phyloP scores from a whole-genome alignment of 2,329 filamentous ascomycete genomes.

The Alternaria ventricosa region DNA sequence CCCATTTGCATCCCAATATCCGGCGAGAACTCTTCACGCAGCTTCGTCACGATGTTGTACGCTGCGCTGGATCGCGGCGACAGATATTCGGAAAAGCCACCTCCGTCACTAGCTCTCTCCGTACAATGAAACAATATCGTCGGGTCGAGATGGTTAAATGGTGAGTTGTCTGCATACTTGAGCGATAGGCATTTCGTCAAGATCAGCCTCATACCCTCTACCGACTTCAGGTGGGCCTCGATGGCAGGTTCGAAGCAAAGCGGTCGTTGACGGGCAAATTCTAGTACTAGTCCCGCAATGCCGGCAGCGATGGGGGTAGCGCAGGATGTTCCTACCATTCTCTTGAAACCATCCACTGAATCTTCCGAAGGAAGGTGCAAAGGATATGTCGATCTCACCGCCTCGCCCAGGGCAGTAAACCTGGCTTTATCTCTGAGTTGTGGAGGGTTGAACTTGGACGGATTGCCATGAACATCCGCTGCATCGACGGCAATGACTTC shows the following conservation, averaged over 20 bases:
- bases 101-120: not conserved
- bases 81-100: not conserved
- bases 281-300: slow-evolving; percentile 14
- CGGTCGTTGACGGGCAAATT: slow-evolving; percentile 15
- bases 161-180: not conserved
- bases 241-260: not conserved
- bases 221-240: not conserved
- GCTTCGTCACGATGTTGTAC: not conserved
- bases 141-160: not conserved
- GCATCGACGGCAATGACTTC: slow-evolving; percentile 18
- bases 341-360: too few species aligned
- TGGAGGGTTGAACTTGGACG: slow-evolving; percentile 9
- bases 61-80: not conserved
- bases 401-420: not conserved
- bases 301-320: slow-evolving; percentile 20
- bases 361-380: not conserved
- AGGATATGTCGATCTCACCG: not conserved
- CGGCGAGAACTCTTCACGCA: not conserved
- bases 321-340: slow-evolving; percentile 11
- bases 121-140: not conserved
- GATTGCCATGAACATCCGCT: slow-evolving; percentile 1
- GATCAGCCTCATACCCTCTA: not conserved
- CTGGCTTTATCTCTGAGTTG: not conserved
- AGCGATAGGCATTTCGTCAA: not conserved
- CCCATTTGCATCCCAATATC: too few species aligned